Base-by-base conservation (phyloP, 2,329 filamentous ascomycete species). In the Aureobasidium sp. region DNA sequence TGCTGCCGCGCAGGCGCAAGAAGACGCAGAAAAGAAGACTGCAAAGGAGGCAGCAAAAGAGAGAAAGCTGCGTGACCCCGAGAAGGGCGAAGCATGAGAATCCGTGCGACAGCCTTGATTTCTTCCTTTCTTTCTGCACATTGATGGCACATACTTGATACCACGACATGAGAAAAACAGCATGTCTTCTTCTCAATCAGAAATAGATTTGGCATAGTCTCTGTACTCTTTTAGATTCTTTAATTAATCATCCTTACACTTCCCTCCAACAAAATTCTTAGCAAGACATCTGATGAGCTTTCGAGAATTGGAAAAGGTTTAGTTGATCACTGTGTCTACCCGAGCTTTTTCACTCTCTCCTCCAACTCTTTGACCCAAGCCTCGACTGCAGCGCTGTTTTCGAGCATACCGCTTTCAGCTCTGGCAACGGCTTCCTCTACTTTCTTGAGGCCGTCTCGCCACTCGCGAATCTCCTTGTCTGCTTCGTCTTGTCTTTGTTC, bases 281-380 rank as follows among this genome's bases (percentile, higher is more conserved):
- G 37, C 3, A 10, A 41, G 7, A 41, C 15, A 37, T 37, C 13
- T 15, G 41, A 10, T 6, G 10, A 27, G 23, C 2, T 3, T 27
- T 12, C 6, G 26, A 15, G 20, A 6, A 7, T 51, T 23, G 12
- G 23, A 9, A 10, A 9, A 29, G 2, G 26, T n/a, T 17, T 29
- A 9, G 6, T 48, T 27, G 12, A 13, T 13, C 12, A n/a, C n/a
- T 48, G 1, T 44, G 20, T 51, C 34, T 37, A 56, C 17, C n/a
- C 42, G 20, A 63, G 55, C 32, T 47, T 59, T 64, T 82, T 82
- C 73, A 97, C 81, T 74, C 89, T 88, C 69, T 80, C 83, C 77
- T 97, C 93, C 61, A 99, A 76, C 62, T 88, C 90, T 74, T 89
- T 90, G 5, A 97, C 90, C 91, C 92, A 97, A 44, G 84, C 85